These are phyloP conservation scores for Ceratocystis alfenasii DNA, from an alignment of 2,329 filamentous ascomycete genomes.

Conservation along the genomic window DNA sequence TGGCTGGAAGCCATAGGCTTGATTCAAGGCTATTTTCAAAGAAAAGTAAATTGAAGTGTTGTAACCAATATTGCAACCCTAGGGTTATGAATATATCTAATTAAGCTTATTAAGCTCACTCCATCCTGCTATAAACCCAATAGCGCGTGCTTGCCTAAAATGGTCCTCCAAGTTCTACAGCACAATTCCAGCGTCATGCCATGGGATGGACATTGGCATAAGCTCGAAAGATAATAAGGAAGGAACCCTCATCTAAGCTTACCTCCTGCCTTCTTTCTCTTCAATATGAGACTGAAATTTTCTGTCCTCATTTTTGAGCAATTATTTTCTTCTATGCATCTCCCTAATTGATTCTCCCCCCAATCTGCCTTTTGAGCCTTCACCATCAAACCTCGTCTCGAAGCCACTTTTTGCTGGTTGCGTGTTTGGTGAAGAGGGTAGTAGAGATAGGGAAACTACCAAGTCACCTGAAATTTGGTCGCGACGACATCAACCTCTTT, in stretches of 20 bases:
- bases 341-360: neutral
- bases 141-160: constrained; percentile 6
- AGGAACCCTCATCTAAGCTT: constrained; percentile 17
- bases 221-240: neutral
- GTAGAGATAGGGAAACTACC: neutral
- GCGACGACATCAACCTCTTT: neutral
- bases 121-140: neutral
- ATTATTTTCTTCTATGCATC: neutral
- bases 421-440: neutral
- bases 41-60: neutral
- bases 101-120: neutral
- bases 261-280: neutral
- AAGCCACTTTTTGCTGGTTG: neutral
- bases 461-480: neutral
- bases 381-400: neutral
- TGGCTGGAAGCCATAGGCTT: constrained; percentile 42
- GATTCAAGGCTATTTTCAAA: neutral
- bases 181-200: neutral
- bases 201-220: neutral
- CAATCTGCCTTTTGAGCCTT: constrained; percentile 22
- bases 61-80: neutral
- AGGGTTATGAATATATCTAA: neutral
- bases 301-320: neutral
- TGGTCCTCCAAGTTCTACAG: neutral
- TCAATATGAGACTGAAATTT: neutral